A percentile compares a stretch with the other conserved stretches of the same genome.
These are phyloP conservation scores for Cucurbita ficifolia DNA, from an alignment of 306 rosid genomes.

Conservation along the genomic window DNA sequence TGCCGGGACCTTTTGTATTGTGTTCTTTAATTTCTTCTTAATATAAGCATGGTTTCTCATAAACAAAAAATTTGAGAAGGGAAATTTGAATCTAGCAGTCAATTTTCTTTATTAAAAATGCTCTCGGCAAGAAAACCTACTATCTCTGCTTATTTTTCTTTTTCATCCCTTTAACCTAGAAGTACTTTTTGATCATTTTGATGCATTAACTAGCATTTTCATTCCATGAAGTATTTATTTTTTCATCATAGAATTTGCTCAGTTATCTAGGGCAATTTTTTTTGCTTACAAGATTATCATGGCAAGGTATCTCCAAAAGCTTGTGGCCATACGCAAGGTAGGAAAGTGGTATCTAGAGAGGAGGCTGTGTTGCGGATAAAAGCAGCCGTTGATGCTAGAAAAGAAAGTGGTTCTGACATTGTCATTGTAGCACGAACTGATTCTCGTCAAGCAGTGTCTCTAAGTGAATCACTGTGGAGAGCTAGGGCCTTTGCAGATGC, in stretches of 20 bases:
- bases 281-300: constrained; percentile 9
- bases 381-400: constrained; percentile 75
- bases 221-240: background rate
- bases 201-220: background rate
- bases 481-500: constrained; percentile 70
- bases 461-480: constrained; percentile 64
- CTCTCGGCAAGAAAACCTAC: background rate
- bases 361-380: constrained; percentile 62
- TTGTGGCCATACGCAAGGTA: constrained; percentile 75
- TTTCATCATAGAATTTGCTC: background rate
- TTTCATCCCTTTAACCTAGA: background rate
- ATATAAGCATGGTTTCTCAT: background rate
- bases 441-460: constrained; percentile 78
- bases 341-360: constrained; percentile 66
- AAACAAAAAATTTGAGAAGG: background rate
- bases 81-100: background rate
- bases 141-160: background rate
- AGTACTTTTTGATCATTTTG: background rate
- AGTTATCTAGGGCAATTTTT: background rate
- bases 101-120: background rate
- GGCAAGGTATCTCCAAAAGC: constrained; percentile 75
- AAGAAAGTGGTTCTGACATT: constrained; percentile 74
- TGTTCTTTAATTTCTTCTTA: too few relatives aligned
- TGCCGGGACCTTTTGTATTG: background rate
- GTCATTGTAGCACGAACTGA: constrained; percentile 80